Conservation (phyloP, 108 stramenopile genomes). For the Fragilaria radians region DNA sequence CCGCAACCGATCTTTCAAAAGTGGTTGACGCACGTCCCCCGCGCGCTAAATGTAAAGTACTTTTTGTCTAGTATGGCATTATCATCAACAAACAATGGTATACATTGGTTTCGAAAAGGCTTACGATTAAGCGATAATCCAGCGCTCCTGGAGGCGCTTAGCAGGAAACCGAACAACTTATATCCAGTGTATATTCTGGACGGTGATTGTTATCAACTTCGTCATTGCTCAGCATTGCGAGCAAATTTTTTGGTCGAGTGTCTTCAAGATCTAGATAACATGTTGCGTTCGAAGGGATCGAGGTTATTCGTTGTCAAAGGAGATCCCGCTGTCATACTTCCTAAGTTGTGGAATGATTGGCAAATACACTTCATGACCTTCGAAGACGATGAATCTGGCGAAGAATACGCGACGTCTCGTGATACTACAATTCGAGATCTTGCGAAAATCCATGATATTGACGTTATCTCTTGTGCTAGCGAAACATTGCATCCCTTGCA, state of each 20-base stretch:
- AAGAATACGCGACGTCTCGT: conserved; percentile 49
- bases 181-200: conserved; percentile 81
- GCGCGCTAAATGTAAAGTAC: no score
- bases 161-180: conserved; percentile 5
- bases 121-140: conserved; percentile 93
- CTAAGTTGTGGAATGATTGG: conserved; percentile 54
- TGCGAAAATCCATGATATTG: conserved; percentile 29
- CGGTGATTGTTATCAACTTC: conserved; percentile 58
- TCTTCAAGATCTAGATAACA: conserved; percentile 66
- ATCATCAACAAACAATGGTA: background rate
- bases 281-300: conserved; percentile 42
- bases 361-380: conserved; percentile 54
- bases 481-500: conserved; percentile 33
- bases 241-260: conserved; percentile 86
- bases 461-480: conserved; percentile 30
- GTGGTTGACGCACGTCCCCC: no score
- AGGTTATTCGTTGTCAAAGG: conserved; percentile 70
- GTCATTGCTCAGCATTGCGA: conserved; percentile 53
- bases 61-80: background rate
- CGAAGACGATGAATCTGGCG: conserved; percentile 61
- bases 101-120: conserved; percentile 95
- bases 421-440: conserved; percentile 54
- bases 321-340: conserved; percentile 68
- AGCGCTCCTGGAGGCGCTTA: conserved; percentile 48
- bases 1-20: no score